Base-by-base conservation (phyloP, 129 eudicot genomes). In the Pulicaria dysenterica region DNA sequence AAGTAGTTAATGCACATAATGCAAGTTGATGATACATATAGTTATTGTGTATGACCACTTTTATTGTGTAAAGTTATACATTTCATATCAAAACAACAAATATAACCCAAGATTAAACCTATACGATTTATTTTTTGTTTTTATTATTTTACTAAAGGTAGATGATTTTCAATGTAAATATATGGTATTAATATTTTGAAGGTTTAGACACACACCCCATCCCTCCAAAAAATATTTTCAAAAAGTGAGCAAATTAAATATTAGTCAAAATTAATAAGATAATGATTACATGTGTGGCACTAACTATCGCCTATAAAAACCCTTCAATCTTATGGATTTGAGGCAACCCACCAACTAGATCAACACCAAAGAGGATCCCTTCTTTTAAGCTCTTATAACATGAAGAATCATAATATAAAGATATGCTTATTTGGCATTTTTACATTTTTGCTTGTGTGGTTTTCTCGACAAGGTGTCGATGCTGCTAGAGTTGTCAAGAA, bases 291-390 rank as follows among this genome's bases (percentile, higher is more conserved):
- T 60, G 78, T 39, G 11, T 48, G 70, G 41, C 71, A 57, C 48
- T 46, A 73, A 41, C 41, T 10, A 42, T 58, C 58, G 47, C 80
- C 83, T 77, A 82, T 82, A 82, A 46, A 83, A 45, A 8, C 65
- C 83, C 76, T 53, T 41, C 40, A 60, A 49, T 61, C 76, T 49
- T 49, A 43, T 34, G 7, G 3, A 77, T 59, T 69, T 40, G 56
- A 69, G 64, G 63, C 72, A 49, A 17, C 75, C 76, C 70, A 60
- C 62, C 51, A 59, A 58, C 72, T 39, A 0, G 34, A 38, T 31
- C 73, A 44, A 51, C 42, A 51, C 46, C 15, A 16, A 34, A 46
- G 11, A 58, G 40, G 16, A 37, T 42, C 9, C 11, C 12, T 14
- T 48, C 54, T 36, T 44, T 49, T 43, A 47, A 51, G 40, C 34